phyloP scores from a whole-genome alignment of 495 filamentous ascomycete species.

The Xanthoparmelia taractica region DNA sequence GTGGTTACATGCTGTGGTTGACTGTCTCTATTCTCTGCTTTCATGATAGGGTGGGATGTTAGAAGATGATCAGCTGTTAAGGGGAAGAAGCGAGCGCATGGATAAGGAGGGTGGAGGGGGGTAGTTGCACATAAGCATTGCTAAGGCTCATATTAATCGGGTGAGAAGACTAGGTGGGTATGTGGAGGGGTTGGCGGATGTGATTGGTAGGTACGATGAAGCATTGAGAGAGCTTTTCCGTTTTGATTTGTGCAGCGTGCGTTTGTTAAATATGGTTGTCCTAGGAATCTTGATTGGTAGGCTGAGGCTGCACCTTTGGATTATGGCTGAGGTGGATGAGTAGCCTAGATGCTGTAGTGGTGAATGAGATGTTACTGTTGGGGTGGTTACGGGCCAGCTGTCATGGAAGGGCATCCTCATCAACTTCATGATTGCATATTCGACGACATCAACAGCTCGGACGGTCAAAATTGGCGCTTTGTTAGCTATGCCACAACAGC shows the following conservation, averaged over 20 bases:
- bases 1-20: too few relatives aligned
- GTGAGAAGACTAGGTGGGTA: background rate
- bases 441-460: background rate
- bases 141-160: background rate
- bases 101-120: too few relatives aligned
- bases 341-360: background rate
- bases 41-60: too few relatives aligned
- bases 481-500: conserved; percentile 46
- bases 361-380: background rate
- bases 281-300: too few relatives aligned
- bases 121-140: too few relatives aligned
- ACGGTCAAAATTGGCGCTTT: background rate
- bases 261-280: too few relatives aligned
- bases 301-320: too few relatives aligned
- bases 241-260: too few relatives aligned
- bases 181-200: background rate
- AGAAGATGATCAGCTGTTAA: too few relatives aligned
- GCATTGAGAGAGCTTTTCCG: background rate
- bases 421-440: background rate
- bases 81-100: too few relatives aligned
- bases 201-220: background rate
- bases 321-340: too few relatives aligned
- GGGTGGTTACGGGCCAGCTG: background rate
- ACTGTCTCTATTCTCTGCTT: too few relatives aligned
- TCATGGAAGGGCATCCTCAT: background rate